A percentile compares a stretch with the other conserved stretches of the same genome.
Evolutionary conservation across 164 flowering plant species (phyloP).

Genomic region (Euptelea pleiosperma): DNA sequence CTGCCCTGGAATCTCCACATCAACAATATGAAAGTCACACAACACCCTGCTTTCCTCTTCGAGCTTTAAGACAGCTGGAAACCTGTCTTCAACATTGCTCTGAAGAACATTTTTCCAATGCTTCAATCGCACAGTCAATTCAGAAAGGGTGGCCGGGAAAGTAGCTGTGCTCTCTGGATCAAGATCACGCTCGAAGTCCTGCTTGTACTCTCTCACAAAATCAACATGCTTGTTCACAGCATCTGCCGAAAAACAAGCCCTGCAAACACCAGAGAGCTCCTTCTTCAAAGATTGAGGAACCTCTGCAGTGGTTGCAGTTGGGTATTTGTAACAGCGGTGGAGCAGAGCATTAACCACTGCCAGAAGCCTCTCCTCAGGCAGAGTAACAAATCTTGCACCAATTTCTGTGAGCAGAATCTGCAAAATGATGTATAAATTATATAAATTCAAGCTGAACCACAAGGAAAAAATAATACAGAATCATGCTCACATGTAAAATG

Average conservation of each 20-base stretch:
- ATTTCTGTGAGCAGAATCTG: conserved; percentile 94
- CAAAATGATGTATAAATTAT: conserved; percentile 8
- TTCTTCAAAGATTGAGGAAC: conserved; percentile 97
- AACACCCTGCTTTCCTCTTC: conserved; percentile 97
- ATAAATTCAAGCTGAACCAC: not conserved
- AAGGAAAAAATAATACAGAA: not conserved
- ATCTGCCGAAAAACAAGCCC: conserved; percentile 98
- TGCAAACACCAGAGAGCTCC: conserved; percentile 98
- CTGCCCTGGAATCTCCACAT: conserved; percentile 99
- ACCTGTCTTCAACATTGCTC: conserved; percentile 94
- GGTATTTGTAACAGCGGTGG: conserved; percentile 95
- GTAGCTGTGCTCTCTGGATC: conserved; percentile 91
- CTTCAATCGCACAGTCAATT: conserved; percentile 86
- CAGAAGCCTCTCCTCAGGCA: conserved; percentile 96
- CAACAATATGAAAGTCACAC: conserved; percentile 96
- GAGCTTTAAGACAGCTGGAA: conserved; percentile 93
- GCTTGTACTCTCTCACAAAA: conserved; percentile 97
- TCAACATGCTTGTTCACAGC: conserved; percentile 98
- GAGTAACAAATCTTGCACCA: conserved; percentile 93
- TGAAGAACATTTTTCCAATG: conserved; percentile 99
- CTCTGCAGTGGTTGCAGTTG: conserved; percentile 97
- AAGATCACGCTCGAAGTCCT: conserved; percentile 95
- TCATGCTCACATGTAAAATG: not conserved
- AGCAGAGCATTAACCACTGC: conserved; percentile 97
- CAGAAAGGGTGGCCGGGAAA: conserved; percentile 89